Percentiles rank a stretch among this genome's conserved stretches.
phyloP scores from a whole-genome alignment of 2,329 filamentous ascomycete genomes.

The Diplodia intermedia region DNA sequence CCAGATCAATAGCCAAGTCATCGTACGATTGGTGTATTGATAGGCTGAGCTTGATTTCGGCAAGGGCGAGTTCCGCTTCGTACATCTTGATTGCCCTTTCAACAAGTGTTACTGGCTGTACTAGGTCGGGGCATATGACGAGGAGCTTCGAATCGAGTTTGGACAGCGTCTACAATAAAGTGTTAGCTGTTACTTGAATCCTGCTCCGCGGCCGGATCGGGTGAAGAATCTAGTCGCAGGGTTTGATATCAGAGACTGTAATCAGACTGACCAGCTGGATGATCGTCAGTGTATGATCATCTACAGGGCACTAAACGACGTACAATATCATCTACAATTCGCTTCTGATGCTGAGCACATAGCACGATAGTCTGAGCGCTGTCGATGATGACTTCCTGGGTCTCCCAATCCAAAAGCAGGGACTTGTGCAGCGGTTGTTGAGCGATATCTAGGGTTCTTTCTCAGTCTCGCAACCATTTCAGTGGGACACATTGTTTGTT shows the following conservation, averaged over 20 bases:
- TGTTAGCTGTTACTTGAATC: not conserved
- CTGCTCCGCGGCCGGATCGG: not conserved
- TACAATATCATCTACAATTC: constrained; percentile 38
- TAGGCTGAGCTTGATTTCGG: constrained; percentile 33
- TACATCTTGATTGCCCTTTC: constrained; percentile 39
- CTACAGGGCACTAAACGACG: not conserved
- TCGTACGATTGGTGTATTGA: constrained; percentile 34
- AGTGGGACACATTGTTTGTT: not conserved
- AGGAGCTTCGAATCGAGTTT: constrained; percentile 38
- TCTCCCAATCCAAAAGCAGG: constrained; percentile 18
- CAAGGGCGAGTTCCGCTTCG: constrained; percentile 37
- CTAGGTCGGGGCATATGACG: constrained; percentile 36
- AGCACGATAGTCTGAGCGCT: constrained; percentile 40
- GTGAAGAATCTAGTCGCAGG: not conserved
- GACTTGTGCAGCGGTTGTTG: constrained; percentile 28
- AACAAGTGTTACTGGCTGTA: constrained; percentile 36
- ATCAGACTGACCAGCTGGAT: constrained; percentile 11
- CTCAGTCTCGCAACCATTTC: not conserved
- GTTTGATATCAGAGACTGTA: not conserved
- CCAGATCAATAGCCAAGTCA: constrained; percentile 34
- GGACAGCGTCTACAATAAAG: constrained; percentile 11
- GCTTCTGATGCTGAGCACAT: constrained; percentile 46
- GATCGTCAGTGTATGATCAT: not conserved
- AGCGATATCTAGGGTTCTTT: no score
- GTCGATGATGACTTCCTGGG: constrained; percentile 34